Conservation (phyloP, 1,284 basidiomycete species). For the Microbotryum silenes-acaulis region DNA sequence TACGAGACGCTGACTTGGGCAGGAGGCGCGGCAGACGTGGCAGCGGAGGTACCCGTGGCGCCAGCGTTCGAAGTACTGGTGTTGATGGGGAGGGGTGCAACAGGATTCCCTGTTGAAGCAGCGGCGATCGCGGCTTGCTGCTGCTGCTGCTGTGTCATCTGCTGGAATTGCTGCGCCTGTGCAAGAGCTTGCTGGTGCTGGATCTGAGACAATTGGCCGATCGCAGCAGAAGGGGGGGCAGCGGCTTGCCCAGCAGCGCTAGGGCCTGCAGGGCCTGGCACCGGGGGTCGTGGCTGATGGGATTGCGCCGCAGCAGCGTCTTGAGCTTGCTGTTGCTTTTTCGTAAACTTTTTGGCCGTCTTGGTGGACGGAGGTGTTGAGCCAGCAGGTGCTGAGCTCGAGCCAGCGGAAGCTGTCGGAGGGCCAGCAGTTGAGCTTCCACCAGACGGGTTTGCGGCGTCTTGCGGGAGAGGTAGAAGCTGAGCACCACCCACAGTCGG, state of each 20-base stretch:
- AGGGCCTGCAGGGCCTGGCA: no score
- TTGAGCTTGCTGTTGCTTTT: slow-evolving; percentile 20
- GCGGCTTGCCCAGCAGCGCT: no score
- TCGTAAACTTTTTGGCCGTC: slow-evolving; percentile 22
- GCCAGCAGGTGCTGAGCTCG: no score
- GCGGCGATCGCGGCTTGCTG: background rate
- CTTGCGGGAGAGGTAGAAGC: no score
- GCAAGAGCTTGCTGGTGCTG: slow-evolving; percentile 1
- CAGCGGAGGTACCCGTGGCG: background rate
- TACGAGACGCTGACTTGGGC: background rate
- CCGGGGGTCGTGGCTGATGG: background rate
- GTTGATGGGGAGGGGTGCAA: no score
- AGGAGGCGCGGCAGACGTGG: background rate
- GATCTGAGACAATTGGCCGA: background rate
- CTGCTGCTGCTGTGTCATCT: background rate
- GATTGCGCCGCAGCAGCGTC: background rate
- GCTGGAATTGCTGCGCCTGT: slow-evolving; percentile 1
- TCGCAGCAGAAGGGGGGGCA: no score
- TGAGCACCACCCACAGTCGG: no score
- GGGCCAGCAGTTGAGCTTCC: no score
- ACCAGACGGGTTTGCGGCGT: no score
- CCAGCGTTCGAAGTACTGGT: background rate
- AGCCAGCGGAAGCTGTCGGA: no score
- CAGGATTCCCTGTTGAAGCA: no score
- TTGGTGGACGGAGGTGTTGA: no score